Base-by-base conservation (phyloP, 139 green algal species). In the Astrephomene gubernaculifera region DNA sequence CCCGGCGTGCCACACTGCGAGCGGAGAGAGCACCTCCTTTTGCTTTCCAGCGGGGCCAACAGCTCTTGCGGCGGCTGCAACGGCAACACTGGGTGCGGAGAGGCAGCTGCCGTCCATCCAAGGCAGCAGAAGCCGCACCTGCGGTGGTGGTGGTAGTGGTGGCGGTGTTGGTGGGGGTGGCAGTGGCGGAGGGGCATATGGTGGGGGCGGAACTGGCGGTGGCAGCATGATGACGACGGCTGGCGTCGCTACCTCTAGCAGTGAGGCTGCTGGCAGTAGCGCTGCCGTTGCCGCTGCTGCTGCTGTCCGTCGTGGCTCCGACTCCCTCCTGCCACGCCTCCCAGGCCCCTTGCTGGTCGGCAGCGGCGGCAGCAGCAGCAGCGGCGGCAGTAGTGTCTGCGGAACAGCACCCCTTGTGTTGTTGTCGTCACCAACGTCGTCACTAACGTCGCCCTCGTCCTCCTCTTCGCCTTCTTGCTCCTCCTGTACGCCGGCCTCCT, bases 261-360 rank as follows among this genome's bases (percentile, higher is more conserved):
- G 68, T 39, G 35, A 39, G 17, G 12, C 24, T 39, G 68, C 21
- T 2, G 68, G 68, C 68, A 7, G 68, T 39, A 35, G 68, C 36
- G 12, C 24, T 39, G 68, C 38, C 57, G 57, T 17, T 9, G 57
- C 19, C 57, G 57, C 19, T 24, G 57, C 57, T 9, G 22, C 14
- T 24, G 22, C 14, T 6, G 57, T 6, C 25, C 14, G 38, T 19
- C 68, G 68, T 21, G 68, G 68, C 68, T 75, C 68, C 39, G 68
- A 75, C 38, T 75, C 68, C 1, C 41, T 75, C 6, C 68, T 75
- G 39, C 68, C 68, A 14, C 68, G 68, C 3, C 68, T 75, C 38
- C 68, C 68, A 4, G 33, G 68, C 38, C 22, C 65, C 19, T 33
- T 12, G 17, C 36, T 70, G 65, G 44, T 49, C 65, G 65, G 65